Conservation (phyloP, 2,329 filamentous ascomycete species). For the Davidsoniella australis region DNA sequence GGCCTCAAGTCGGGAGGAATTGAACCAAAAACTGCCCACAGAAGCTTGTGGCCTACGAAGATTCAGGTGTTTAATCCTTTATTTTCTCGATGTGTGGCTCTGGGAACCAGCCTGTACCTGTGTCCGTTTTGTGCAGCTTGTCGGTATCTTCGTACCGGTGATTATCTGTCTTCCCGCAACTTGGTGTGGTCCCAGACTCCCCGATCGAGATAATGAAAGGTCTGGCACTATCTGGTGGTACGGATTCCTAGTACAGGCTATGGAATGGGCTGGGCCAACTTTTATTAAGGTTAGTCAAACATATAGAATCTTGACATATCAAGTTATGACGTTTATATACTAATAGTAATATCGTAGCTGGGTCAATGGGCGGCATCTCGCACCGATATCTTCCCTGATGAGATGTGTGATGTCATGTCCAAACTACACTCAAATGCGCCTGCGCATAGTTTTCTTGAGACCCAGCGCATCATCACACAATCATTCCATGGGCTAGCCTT, state of each 20-base stretch:
- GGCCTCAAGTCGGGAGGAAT: constrained; percentile 60
- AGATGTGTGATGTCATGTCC: constrained; percentile 88
- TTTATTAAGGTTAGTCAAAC: constrained; percentile 67
- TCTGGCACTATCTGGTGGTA: constrained; percentile 91
- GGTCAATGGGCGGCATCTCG: constrained; percentile 97
- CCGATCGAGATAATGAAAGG: constrained; percentile 54
- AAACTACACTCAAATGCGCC: constrained; percentile 88
- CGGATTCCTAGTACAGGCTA: constrained; percentile 63
- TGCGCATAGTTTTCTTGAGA: constrained; percentile 68
- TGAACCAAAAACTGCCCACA: constrained; percentile 49
- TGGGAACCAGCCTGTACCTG: constrained; percentile 78
- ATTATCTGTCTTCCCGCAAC: constrained; percentile 62
- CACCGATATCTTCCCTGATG: constrained; percentile 85
- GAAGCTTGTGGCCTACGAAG: constrained; percentile 42
- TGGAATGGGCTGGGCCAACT: constrained; percentile 86
- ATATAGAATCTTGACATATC: neutral
- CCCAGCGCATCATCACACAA: constrained; percentile 59
- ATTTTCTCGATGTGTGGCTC: constrained; percentile 56
- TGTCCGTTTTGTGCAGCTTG: constrained; percentile 71
- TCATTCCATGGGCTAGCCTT: constrained; percentile 71
- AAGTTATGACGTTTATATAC: neutral
- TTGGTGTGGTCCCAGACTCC: constrained; percentile 54
- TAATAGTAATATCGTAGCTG: constrained; percentile 34
- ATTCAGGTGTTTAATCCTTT: constrained; percentile 39
- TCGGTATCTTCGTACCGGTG: constrained; percentile 81